phyloP scores from a whole-genome alignment of 2,329 filamentous ascomycete genomes.

The Proliferodiscus dingleyae region DNA sequence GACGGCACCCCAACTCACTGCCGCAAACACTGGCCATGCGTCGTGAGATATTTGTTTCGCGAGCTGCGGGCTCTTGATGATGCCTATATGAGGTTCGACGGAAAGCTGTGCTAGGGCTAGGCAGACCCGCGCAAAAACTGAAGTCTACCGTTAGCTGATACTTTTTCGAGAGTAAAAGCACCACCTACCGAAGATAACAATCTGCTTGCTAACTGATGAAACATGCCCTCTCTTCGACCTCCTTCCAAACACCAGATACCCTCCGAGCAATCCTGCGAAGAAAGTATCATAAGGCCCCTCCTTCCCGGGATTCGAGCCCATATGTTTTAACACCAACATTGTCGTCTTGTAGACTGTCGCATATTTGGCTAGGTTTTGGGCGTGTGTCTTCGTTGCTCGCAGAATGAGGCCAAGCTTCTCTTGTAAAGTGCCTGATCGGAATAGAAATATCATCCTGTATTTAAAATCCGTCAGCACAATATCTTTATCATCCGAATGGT shows the following conservation, averaged over 20 bases:
- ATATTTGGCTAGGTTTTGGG: constrained; percentile 86
- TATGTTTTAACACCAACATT: constrained; percentile 69
- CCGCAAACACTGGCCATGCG: constrained; percentile 91
- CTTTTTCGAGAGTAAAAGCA: background rate
- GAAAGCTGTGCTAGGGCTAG: constrained; percentile 79
- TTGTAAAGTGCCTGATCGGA: constrained; percentile 78
- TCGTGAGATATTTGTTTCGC: constrained; percentile 53
- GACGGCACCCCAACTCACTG: constrained; percentile 83
- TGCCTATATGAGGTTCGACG: constrained; percentile 57
- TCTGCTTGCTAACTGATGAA: constrained; percentile 87
- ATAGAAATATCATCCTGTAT: constrained; percentile 86
- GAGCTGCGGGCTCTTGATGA: constrained; percentile 44
- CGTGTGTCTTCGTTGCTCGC: constrained; percentile 84
- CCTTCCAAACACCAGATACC: constrained; percentile 85
- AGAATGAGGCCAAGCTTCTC: constrained; percentile 76
- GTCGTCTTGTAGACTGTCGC: constrained; percentile 83
- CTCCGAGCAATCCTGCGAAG: constrained; percentile 79
- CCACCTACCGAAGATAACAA: constrained; percentile 70
- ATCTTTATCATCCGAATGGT: background rate
- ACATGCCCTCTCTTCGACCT: constrained; percentile 62
- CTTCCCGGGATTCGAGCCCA: constrained; percentile 53
- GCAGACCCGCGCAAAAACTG: constrained; percentile 82
- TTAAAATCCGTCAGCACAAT: background rate
- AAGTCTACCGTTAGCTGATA: background rate
- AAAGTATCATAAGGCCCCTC: constrained; percentile 78